Percentiles rank a stretch among this genome's conserved stretches.
These are phyloP conservation scores for Fraxinus latifolia DNA, from an alignment of 305 asterid species.

Conservation along the genomic window DNA sequence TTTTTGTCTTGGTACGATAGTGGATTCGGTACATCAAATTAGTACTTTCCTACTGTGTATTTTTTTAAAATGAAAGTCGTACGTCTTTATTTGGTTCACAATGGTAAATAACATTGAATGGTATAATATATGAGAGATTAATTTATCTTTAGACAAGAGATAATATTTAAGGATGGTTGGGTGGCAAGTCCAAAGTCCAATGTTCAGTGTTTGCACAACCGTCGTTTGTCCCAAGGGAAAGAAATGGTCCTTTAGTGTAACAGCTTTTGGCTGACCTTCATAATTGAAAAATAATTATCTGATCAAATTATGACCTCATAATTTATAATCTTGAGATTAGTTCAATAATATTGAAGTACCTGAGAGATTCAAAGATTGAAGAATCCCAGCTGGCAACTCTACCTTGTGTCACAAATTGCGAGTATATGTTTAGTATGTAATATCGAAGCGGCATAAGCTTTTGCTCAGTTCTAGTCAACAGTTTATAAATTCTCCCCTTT, in stretches of 20 bases:
- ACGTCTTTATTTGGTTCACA: slow-evolving; percentile 14
- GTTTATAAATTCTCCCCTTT: background rate
- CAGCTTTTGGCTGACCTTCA: slow-evolving; percentile 21
- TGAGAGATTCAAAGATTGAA: background rate
- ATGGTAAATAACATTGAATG: background rate
- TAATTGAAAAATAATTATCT: background rate
- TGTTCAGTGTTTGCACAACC: slow-evolving; percentile 24
- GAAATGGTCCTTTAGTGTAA: slow-evolving; percentile 22
- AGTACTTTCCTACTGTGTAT: slow-evolving; percentile 29
- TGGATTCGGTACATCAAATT: slow-evolving; percentile 40
- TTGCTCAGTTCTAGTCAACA: background rate
- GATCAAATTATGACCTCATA: background rate
- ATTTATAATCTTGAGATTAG: background rate
- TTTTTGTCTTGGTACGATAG: slow-evolving; percentile 31
- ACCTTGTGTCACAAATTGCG: background rate
- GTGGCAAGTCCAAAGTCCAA: slow-evolving; percentile 24
- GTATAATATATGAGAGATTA: background rate
- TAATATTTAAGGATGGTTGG: background rate
- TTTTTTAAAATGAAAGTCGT: slow-evolving; percentile 27
- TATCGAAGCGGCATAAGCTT: background rate
- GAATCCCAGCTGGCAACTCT: background rate
- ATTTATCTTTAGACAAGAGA: background rate
- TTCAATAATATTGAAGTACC: background rate
- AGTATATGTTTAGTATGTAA: background rate
- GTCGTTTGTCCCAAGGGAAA: slow-evolving; percentile 32